Base-by-base conservation (phyloP, 2,329 filamentous ascomycete species). In the Dothistroma septosporum region DNA sequence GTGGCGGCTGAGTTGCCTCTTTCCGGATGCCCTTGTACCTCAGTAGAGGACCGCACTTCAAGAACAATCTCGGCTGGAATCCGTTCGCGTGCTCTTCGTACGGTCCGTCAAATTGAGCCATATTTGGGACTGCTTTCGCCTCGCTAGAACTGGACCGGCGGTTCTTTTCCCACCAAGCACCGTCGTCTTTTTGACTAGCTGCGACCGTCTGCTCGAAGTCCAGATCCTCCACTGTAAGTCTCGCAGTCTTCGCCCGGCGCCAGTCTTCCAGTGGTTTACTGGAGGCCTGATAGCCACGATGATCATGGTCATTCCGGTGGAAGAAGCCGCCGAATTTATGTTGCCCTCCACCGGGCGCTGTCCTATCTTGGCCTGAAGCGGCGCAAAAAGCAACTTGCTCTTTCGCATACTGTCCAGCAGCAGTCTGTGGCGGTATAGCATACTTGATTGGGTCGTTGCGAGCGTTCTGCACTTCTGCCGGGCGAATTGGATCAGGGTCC, bases 31-130 rank as follows among this genome's bases (percentile, higher is more conserved):
- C 94, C 58, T 89, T 93, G 74, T 96, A 99, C 61, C 94, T 87
- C 64, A 99, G 78, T 22, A 99, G 79, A 6, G 94, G 94, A 0
- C 94, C 94, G 70, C 93, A 96, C 75, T 92, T 92, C 57, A 99
- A 80, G 72, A 90, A 92, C 41, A 99, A 76, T 2, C 85, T 83
- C 22, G 94, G 94, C 67, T 89, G 89, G 76, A 97, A 99, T 61
- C 83, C 83, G 78, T 83, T 82, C 64, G 84, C 82, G 41, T 78
- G 80, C 58, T 89, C 85, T 66, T 90, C 86, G 64, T 87, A 89
- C 0, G 84, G 82, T 64, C 86, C 86, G 0, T 84, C 84, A 67
- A 80, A 84, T 57, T 81, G 78, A n/a, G 78, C 79, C 35, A 80
- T 77, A 2, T 78, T 74, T 0, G 79, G 55, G 16, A 58, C 41